Evolutionary conservation across 2,329 filamentous ascomycete species (phyloP).

Genomic region (Xylariaceae sp.): DNA sequence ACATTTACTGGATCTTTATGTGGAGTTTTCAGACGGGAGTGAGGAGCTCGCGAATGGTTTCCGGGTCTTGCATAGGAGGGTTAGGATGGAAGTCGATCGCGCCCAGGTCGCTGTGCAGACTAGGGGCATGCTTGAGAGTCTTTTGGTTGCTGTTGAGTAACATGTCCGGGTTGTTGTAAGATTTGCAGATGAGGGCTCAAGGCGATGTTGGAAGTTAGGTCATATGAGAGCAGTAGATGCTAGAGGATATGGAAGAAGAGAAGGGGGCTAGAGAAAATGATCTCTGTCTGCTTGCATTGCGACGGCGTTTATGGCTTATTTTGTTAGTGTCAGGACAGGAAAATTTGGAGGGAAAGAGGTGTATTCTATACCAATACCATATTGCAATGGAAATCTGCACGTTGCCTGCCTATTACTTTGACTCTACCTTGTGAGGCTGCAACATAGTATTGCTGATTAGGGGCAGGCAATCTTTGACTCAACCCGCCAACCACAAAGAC

Average conservation of each 20-base stretch:
- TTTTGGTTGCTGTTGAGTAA: slow-evolving; percentile 49
- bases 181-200: not conserved
- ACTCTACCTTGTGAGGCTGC: too few species aligned
- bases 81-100: slow-evolving; percentile 75
- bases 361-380: too few species aligned
- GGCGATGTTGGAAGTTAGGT: not conserved
- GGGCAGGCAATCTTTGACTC: too few species aligned
- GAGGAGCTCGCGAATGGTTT: slow-evolving; percentile 70
- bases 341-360: too few species aligned
- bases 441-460: too few species aligned
- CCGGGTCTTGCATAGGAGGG: slow-evolving; percentile 64
- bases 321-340: not conserved
- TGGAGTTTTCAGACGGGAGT: slow-evolving; percentile 72
- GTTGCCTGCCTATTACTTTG: too few species aligned
- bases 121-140: slow-evolving; percentile 78
- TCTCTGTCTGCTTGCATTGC: slow-evolving; percentile 36
- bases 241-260: not conserved
- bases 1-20: slow-evolving; percentile 82
- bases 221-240: not conserved
- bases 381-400: too few species aligned
- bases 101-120: slow-evolving; percentile 81
- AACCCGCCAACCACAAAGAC: too few species aligned
- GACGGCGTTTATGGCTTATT: slow-evolving; percentile 35
- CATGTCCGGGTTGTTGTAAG: not conserved
- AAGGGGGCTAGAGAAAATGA: not conserved